Percentiles rank a stretch among this genome's conserved stretches.
Evolutionary conservation across 208 protist species (phyloP).

Genomic region (Acanthamoeba healyi): DNA sequence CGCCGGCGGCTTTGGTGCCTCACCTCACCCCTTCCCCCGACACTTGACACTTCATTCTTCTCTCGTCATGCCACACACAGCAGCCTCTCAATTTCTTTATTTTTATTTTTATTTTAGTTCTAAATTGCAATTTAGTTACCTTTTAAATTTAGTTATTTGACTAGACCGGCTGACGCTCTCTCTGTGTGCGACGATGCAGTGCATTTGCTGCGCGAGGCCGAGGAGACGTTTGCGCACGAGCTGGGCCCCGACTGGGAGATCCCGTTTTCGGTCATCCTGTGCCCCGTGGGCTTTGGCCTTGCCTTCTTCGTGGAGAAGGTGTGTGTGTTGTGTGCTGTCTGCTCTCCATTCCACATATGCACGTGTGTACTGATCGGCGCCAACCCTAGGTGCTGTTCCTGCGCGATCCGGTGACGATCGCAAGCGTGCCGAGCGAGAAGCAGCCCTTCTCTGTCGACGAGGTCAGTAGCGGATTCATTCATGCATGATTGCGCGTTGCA

Average conservation of each 20-base stretch:
- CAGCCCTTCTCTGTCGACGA: slow-evolving; percentile 17
- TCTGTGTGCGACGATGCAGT: not conserved
- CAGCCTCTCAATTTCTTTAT: not conserved
- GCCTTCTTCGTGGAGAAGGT: slow-evolving; percentile 75
- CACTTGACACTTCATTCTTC: no score
- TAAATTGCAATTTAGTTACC: no score
- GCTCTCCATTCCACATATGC: not conserved
- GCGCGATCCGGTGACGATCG: not conserved
- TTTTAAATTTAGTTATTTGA: no score
- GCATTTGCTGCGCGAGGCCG: slow-evolving; percentile 71
- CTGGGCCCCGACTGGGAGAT: slow-evolving; percentile 4
- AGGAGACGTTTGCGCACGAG: slow-evolving; percentile 65
- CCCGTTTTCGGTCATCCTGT: slow-evolving; percentile 41
- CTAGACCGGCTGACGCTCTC: no score
- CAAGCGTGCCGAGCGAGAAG: not conserved
- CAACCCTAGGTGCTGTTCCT: slow-evolving; percentile 29
- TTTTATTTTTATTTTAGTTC: not conserved
- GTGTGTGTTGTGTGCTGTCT: no score
- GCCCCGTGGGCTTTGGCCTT: slow-evolving; percentile 53
- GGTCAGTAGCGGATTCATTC: no score
- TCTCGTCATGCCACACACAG: no score
- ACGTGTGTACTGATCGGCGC: no score
- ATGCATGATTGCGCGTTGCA: no score
- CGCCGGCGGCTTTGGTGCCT: slow-evolving; percentile 52
- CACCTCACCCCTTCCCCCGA: not conserved